Conservation (phyloP, 2,329 filamentous ascomycete genomes). For the Neonectria hederae region DNA sequence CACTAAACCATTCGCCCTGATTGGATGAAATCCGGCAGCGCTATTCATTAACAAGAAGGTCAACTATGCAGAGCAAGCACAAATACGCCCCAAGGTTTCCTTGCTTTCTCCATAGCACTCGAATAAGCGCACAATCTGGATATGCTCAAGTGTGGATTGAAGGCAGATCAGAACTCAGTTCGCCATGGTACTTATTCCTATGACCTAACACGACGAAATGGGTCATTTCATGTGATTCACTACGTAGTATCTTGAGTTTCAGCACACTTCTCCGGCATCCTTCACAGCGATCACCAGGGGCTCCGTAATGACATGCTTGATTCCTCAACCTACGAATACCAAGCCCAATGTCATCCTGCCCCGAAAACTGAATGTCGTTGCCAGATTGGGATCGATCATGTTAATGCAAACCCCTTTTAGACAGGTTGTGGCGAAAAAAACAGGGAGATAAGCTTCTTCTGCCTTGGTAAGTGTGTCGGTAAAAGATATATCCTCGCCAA, state of each 20-base stretch:
- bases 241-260: neutral
- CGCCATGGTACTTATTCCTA: too few relatives aligned
- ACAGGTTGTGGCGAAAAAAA: neutral
- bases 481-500: neutral
- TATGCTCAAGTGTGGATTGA: neutral
- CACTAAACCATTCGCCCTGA: slow-evolving; percentile 9
- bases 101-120: too few relatives aligned
- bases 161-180: neutral
- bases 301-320: neutral
- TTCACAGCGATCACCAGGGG: neutral
- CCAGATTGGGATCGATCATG: neutral
- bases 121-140: neutral
- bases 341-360: neutral
- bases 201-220: neutral
- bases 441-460: neutral
- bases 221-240: too few relatives aligned
- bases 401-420: neutral
- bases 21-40: neutral
- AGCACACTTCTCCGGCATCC: neutral
- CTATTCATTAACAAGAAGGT: neutral
- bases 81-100: too few relatives aligned
- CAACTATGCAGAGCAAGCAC: too few relatives aligned
- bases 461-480: neutral
- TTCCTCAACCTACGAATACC: neutral
- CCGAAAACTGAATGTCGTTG: neutral